A percentile compares a stretch with the other conserved stretches of the same genome.
Evolutionary conservation across 371 early-diverging fungal species (phyloP).

Genomic region (Apophysomyces elegans): DNA sequence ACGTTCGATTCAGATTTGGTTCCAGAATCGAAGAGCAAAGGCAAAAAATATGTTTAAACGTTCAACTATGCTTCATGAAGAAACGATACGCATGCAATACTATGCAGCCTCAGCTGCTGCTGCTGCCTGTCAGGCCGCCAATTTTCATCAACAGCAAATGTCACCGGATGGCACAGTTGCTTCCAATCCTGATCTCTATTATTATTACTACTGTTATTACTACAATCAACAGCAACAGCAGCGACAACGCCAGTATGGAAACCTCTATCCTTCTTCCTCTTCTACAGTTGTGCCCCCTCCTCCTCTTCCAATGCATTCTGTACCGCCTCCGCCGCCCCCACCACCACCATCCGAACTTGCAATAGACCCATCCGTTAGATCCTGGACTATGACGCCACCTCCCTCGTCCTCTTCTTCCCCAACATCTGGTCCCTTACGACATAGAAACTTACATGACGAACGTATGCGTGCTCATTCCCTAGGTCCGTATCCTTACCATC

Average conservation of each 20-base stretch:
- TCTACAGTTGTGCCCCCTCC: slow-evolving; percentile 16
- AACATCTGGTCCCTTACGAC: slow-evolving; percentile 22
- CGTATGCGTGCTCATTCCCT: slow-evolving; percentile 45
- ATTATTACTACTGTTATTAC: slow-evolving; percentile 53
- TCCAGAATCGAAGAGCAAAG: slow-evolving; percentile 98
- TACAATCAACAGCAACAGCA: slow-evolving; percentile 50
- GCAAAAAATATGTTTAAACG: slow-evolving; percentile 75
- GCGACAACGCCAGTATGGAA: slow-evolving; percentile 18
- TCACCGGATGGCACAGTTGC: slow-evolving; percentile 33
- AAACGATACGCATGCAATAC: slow-evolving; percentile 48
- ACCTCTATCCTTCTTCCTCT: background rate
- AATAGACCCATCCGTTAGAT: background rate
- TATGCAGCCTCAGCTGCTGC: slow-evolving; percentile 51
- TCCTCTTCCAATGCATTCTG: slow-evolving; percentile 17
- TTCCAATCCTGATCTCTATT: slow-evolving; percentile 44
- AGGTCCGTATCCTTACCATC: slow-evolving; percentile 40
- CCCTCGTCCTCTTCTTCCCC: slow-evolving; percentile 37
- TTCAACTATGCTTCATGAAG: slow-evolving; percentile 56
- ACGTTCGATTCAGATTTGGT: slow-evolving; percentile 97
- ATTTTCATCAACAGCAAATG: slow-evolving; percentile 40
- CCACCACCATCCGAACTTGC: slow-evolving; percentile 11
- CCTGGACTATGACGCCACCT: slow-evolving; percentile 21
- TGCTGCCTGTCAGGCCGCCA: slow-evolving; percentile 48
- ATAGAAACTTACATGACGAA: slow-evolving; percentile 20
- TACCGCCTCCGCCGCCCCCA: slow-evolving; percentile 31